Evolutionary conservation across 805 yeast species (phyloP).

Genomic region (Starmerella sirachaensis): DNA sequence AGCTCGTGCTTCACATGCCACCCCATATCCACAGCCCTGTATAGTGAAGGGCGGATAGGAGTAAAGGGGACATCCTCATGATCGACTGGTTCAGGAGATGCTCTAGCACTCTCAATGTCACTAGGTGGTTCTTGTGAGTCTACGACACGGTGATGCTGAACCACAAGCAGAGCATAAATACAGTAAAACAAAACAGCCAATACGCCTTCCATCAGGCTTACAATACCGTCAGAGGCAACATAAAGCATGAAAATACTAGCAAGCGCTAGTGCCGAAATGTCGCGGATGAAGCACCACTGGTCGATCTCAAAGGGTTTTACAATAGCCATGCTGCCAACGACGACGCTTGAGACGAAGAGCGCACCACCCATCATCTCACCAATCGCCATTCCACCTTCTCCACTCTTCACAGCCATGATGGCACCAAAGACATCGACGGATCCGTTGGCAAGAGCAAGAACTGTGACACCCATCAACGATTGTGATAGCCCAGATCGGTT

Average conservation of each 20-base stretch:
- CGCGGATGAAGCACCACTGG: slow-evolving; percentile 40
- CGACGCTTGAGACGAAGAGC: slow-evolving; percentile 64
- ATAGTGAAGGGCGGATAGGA: slow-evolving; percentile 12
- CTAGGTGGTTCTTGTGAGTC: background rate
- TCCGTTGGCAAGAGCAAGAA: slow-evolving; percentile 85
- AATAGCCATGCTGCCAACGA: slow-evolving; percentile 67
- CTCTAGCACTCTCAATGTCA: background rate
- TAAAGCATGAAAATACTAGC: slow-evolving; percentile 40
- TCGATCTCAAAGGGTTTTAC: slow-evolving; percentile 51
- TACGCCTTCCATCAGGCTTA: slow-evolving; percentile 46
- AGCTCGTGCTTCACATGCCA: slow-evolving; percentile 11
- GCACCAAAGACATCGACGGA: slow-evolving; percentile 83
- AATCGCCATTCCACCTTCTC: slow-evolving; percentile 66
- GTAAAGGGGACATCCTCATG: slow-evolving; percentile 4
- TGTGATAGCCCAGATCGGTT: slow-evolving; percentile 52
- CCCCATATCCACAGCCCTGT: slow-evolving; percentile 14
- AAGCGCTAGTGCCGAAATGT: slow-evolving; percentile 43
- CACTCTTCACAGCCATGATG: slow-evolving; percentile 62
- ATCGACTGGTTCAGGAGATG: background rate
- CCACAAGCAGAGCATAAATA: slow-evolving; percentile 42
- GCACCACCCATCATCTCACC: slow-evolving; percentile 92
- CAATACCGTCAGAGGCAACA: slow-evolving; percentile 43
- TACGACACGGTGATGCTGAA: slow-evolving; percentile 31
- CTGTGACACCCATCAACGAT: slow-evolving; percentile 71
- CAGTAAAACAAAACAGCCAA: slow-evolving; percentile 46